Percentiles rank a stretch among this genome's conserved stretches.
phyloP scores from a whole-genome alignment of 2,329 filamentous ascomycete species.

The Fusarium graminum region DNA sequence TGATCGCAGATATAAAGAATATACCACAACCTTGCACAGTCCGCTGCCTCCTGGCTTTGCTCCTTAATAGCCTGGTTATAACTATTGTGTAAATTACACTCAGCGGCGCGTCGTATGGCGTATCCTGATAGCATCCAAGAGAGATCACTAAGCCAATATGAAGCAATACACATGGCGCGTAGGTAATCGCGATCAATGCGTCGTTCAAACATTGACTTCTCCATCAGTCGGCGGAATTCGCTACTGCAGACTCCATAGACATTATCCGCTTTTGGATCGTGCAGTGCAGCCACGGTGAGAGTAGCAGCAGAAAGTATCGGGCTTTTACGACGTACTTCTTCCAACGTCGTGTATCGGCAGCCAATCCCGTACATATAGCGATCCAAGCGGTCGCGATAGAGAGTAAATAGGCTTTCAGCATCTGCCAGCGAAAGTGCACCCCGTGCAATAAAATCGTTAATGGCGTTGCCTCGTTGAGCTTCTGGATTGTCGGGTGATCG shows the following conservation, averaged over 20 bases:
- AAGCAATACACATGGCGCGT: slow-evolving; percentile 70
- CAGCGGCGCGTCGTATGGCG: slow-evolving; percentile 63
- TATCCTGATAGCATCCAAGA: slow-evolving; percentile 72
- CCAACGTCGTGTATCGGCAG: slow-evolving; percentile 63
- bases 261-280: slow-evolving; percentile 66
- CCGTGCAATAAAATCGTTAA: slow-evolving; percentile 54
- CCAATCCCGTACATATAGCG: slow-evolving; percentile 67
- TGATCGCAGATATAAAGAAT: slow-evolving; percentile 72
- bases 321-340: slow-evolving; percentile 66
- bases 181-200: slow-evolving; percentile 64
- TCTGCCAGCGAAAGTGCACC: slow-evolving; percentile 61
- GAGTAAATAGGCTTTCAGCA: slow-evolving; percentile 64
- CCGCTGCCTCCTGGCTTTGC: slow-evolving; percentile 59
- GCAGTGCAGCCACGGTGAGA: slow-evolving; percentile 69
- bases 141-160: slow-evolving; percentile 73
- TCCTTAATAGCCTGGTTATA: slow-evolving; percentile 57
- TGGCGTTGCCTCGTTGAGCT: slow-evolving; percentile 38
- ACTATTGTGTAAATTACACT: slow-evolving; percentile 60
- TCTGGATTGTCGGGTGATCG: slow-evolving; percentile 52
- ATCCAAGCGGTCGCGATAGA: slow-evolving; percentile 65
- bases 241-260: slow-evolving; percentile 66
- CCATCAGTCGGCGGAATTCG: slow-evolving; percentile 69
- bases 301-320: slow-evolving; percentile 68
- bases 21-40: slow-evolving; percentile 72
- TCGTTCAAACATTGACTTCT: slow-evolving; percentile 58